These are phyloP conservation scores for Narthecium ossifragum DNA, from an alignment of 106 monocot species.

Conservation along the genomic window DNA sequence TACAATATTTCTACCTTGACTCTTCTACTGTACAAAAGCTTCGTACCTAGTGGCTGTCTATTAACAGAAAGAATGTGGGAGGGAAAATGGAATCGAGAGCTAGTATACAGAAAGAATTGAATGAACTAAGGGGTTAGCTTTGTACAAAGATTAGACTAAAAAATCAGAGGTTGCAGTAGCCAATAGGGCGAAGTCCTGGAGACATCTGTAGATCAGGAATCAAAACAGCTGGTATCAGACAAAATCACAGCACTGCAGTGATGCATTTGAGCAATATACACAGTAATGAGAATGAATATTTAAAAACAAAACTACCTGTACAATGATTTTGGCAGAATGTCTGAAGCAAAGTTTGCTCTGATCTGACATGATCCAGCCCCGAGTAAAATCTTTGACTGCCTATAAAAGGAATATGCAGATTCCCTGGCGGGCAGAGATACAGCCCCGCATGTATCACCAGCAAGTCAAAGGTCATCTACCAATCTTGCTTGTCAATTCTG, in stretches of 20 bases:
- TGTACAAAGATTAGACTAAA: slow-evolving; percentile 10
- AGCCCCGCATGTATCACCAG: not conserved
- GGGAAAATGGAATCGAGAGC: not conserved
- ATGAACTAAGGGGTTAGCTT: slow-evolving; percentile 9
- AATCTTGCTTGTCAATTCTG: slow-evolving; percentile 9
- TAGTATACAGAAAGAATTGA: slow-evolving; percentile 9
- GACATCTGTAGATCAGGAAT: slow-evolving; percentile 9
- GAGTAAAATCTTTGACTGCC: not conserved
- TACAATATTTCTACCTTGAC: not conserved
- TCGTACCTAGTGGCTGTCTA: slow-evolving; percentile 11
- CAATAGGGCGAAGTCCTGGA: slow-evolving; percentile 13
- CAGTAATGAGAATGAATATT: not conserved
- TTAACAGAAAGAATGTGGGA: not conserved
- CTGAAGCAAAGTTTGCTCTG: not conserved
- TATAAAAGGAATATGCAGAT: not conserved
- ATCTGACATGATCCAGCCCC: not conserved
- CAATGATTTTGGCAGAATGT: not conserved
- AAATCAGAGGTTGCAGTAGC: not conserved
- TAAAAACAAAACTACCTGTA: slow-evolving; percentile 3
- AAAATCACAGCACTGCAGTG: not conserved
- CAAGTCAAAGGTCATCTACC: slow-evolving; percentile 18
- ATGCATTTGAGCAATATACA: not conserved
- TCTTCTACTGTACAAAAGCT: not conserved
- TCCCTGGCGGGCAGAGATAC: not conserved
- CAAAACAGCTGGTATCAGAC: not conserved